These are phyloP conservation scores for Salvia rosmarinus DNA, from an alignment of 257 asterid genomes.

Conservation along the genomic window DNA sequence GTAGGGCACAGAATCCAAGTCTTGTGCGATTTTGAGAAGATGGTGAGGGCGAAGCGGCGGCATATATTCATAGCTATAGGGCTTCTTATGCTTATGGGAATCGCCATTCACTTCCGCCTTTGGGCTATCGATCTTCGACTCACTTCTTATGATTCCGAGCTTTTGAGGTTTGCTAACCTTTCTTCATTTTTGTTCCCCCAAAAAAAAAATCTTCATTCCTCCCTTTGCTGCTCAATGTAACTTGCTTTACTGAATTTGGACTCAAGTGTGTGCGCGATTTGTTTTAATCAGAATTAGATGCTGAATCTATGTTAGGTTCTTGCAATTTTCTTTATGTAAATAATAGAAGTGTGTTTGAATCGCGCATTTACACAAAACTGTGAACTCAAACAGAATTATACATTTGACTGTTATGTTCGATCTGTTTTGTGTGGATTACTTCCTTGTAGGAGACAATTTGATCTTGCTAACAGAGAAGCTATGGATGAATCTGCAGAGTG, in stretches of 20 bases:
- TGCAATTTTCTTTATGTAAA: too few species aligned
- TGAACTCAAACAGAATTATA: neutral
- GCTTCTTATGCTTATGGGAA: slow-evolving; percentile 63
- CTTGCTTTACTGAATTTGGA: neutral
- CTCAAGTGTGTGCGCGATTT: neutral
- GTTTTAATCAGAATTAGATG: neutral
- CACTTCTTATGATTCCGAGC: slow-evolving; percentile 60
- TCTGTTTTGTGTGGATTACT: slow-evolving; percentile 22
- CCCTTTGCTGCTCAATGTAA: neutral
- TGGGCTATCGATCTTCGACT: slow-evolving; percentile 75
- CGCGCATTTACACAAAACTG: neutral
- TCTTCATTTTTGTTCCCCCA: neutral
- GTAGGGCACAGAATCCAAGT: neutral
- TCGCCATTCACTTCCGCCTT: slow-evolving; percentile 67
- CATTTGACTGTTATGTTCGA: slow-evolving; percentile 16
- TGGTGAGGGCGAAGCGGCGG: slow-evolving; percentile 62
- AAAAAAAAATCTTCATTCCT: neutral
- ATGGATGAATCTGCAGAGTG: slow-evolving; percentile 99
- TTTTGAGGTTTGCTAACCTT: slow-evolving; percentile 53
- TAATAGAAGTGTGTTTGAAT: neutral
- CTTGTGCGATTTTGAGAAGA: slow-evolving; percentile 26
- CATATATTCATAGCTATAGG: slow-evolving; percentile 53
- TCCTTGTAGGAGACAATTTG: slow-evolving; percentile 79
- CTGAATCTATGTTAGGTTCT: neutral
- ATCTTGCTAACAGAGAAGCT: slow-evolving; percentile 97